These are phyloP conservation scores for Juglanconis juglandina DNA, from an alignment of 2,329 filamentous ascomycete species.

Conservation along the genomic window DNA sequence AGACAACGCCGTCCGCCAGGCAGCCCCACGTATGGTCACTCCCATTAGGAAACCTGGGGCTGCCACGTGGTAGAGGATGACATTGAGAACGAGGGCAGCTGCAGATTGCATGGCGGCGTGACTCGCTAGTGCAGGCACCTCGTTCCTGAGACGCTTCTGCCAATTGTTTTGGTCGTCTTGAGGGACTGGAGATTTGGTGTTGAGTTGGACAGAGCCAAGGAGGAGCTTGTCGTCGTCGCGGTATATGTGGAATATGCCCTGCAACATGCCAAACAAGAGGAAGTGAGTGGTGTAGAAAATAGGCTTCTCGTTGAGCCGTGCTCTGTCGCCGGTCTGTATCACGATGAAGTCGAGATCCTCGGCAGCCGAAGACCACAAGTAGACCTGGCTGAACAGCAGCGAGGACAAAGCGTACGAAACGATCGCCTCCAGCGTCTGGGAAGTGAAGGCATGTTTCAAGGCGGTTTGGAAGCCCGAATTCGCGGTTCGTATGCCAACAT, in stretches of 20 bases:
- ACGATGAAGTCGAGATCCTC: slow-evolving; percentile 62
- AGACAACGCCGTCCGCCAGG: slow-evolving; percentile 68
- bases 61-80: slow-evolving; percentile 36
- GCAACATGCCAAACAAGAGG: slow-evolving; percentile 63
- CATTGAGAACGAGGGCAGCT: slow-evolving; percentile 57
- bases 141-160: slow-evolving; percentile 33
- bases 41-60: not conserved
- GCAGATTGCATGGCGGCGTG: slow-evolving; percentile 38
- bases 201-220: slow-evolving; percentile 36
- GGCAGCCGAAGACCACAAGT: slow-evolving; percentile 66
- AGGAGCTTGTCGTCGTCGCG: slow-evolving; percentile 69
- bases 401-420: slow-evolving; percentile 76
- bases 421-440: slow-evolving; percentile 65
- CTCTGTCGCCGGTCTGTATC: slow-evolving; percentile 71
- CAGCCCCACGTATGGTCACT: slow-evolving; percentile 48
- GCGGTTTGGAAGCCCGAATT: slow-evolving; percentile 65
- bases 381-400: slow-evolving; percentile 75
- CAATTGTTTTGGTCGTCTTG: slow-evolving; percentile 26
- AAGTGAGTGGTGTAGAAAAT: slow-evolving; percentile 75
- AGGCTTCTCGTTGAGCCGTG: slow-evolving; percentile 79
- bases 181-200: slow-evolving; percentile 17
- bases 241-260: slow-evolving; percentile 67
- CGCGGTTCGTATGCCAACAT: slow-evolving; percentile 70
- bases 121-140: slow-evolving; percentile 38
- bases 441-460: slow-evolving; percentile 51